phyloP scores from a whole-genome alignment of 257 asterid species.

The Echites panduratus region DNA sequence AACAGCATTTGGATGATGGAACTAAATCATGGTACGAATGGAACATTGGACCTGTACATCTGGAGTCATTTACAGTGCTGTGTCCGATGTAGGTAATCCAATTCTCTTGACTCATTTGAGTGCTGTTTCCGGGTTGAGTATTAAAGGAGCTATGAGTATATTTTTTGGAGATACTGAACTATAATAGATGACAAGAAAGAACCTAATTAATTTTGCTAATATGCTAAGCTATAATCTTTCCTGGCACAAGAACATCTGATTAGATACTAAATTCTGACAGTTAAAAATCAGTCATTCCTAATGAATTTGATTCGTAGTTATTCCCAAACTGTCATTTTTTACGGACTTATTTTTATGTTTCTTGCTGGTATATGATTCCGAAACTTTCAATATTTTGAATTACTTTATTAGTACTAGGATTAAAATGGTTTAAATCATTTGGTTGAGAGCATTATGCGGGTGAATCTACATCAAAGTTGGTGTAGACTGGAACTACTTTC shows the following conservation, averaged over 20 bases:
- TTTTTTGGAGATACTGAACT: not conserved
- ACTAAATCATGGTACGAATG: not conserved
- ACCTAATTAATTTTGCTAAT: not conserved
- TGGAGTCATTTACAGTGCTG: not conserved
- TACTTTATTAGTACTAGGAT: not conserved
- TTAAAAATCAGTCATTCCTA: too few relatives aligned
- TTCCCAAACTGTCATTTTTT: not conserved
- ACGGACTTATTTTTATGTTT: not conserved
- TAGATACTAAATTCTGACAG: not conserved
- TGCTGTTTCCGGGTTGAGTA: not conserved
- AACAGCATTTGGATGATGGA: not conserved
- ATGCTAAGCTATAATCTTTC: not conserved
- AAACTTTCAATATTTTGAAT: not conserved
- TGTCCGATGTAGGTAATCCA: not conserved
- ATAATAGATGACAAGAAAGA: not conserved
- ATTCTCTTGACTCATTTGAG: not conserved
- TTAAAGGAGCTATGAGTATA: not conserved
- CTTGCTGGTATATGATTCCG: not conserved
- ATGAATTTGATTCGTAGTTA: not conserved
- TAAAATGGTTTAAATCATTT: not conserved
- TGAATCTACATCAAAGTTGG: not conserved
- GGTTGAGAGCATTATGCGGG: not conserved
- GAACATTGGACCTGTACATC: slow-evolving; percentile 2
- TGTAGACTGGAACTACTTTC: not conserved
- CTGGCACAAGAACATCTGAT: not conserved